Conservation (phyloP, 2,329 filamentous ascomycete genomes). For the Penicillium thymicola region DNA sequence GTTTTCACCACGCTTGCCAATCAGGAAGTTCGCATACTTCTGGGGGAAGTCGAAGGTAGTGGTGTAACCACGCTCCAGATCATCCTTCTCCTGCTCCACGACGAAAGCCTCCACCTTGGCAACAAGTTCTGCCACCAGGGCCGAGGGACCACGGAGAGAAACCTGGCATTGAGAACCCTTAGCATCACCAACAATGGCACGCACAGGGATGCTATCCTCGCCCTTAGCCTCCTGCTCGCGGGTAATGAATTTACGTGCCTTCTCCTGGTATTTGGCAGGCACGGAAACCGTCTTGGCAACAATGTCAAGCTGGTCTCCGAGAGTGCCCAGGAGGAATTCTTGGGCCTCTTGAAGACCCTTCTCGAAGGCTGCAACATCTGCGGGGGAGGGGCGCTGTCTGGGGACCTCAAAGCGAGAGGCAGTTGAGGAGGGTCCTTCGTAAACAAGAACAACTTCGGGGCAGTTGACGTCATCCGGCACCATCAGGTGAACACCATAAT, state of each 20-base stretch:
- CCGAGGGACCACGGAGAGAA: conserved; percentile 72
- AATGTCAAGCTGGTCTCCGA: conserved; percentile 56
- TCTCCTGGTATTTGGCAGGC: conserved; percentile 61
- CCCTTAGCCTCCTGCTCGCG: conserved; percentile 53
- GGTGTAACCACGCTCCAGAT: conserved; percentile 87
- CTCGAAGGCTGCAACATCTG: conserved; percentile 56
- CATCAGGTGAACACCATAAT: conserved; percentile 49
- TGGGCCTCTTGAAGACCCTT: conserved; percentile 58
- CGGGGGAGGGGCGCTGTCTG: conserved; percentile 52
- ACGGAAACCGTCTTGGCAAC: conserved; percentile 53
- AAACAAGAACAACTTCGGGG: conserved; percentile 49
- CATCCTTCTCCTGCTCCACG: conserved; percentile 83
- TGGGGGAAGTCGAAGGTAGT: conserved; percentile 89
- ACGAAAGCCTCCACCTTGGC: conserved; percentile 75
- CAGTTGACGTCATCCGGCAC: conserved; percentile 46
- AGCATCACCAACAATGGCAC: conserved; percentile 49
- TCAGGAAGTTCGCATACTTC: conserved; percentile 85
- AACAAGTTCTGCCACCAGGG: conserved; percentile 67
- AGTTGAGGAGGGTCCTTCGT: conserved; percentile 45
- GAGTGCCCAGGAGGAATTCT: conserved; percentile 52
- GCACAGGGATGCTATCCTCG: conserved; percentile 55
- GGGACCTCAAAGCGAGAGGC: conserved; percentile 54
- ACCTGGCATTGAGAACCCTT: conserved; percentile 48
- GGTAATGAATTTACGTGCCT: conserved; percentile 58
- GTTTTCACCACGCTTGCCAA: conserved; percentile 65